Evolutionary conservation across 1,284 basidiomycete genomes (phyloP).

Genomic region (Ceratobasidium sp.): DNA sequence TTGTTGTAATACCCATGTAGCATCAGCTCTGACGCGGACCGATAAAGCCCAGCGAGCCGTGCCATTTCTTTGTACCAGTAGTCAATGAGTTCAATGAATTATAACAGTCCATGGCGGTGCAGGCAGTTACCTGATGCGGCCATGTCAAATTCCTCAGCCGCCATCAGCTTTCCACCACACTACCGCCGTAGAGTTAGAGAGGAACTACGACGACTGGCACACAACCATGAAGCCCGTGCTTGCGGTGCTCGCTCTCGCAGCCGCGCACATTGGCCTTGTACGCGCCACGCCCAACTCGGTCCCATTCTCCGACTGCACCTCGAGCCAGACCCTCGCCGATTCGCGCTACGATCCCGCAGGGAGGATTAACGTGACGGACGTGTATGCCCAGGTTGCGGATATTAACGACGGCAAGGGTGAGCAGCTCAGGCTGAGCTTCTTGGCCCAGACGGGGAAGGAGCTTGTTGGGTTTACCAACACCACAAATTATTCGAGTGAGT

Average conservation of each 20-base stretch:
- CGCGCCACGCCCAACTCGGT: conserved; percentile 31
- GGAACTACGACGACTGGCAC: too few relatives aligned
- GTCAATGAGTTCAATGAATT: not conserved
- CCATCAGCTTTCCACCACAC: too few relatives aligned
- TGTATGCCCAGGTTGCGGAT: conserved; percentile 77
- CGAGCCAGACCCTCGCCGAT: conserved; percentile 28
- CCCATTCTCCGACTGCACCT: conserved; percentile 16
- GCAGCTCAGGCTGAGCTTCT: conserved; percentile 65
- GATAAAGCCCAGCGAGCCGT: too few relatives aligned
- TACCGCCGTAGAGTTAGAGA: too few relatives aligned
- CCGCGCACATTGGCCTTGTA: not conserved
- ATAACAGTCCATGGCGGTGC: not conserved
- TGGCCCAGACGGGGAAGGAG: conserved; percentile 64
- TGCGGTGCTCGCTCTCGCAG: conserved; percentile 15
- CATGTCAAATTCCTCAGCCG: too few relatives aligned
- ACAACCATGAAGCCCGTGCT: conserved; percentile 34
- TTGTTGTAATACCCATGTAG: conserved; percentile 18
- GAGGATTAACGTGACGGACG: conserved; percentile 71
- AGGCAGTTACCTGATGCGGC: too few relatives aligned
- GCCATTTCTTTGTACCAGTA: conserved; percentile 11
- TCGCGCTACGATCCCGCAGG: conserved; percentile 52
- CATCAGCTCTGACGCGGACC: too few relatives aligned
- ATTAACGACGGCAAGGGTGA: conserved; percentile 47
- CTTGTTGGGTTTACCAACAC: conserved; percentile 69
- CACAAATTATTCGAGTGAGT: conserved; percentile 67